Evolutionary conservation across 306 rosid species (phyloP).

Genomic region (Castanea sativa): DNA sequence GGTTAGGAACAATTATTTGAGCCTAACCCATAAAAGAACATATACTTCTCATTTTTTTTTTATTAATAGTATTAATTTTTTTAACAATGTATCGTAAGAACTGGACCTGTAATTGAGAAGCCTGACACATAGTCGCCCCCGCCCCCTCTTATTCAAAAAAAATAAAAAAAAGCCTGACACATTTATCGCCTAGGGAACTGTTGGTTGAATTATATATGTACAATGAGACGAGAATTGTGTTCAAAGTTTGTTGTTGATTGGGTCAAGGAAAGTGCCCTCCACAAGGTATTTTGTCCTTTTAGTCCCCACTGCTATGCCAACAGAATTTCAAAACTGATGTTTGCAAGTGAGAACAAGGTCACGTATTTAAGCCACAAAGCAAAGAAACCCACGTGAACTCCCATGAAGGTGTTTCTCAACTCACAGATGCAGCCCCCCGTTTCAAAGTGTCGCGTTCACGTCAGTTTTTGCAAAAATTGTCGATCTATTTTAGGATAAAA

Average conservation of each 20-base stretch:
- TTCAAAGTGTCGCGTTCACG: no score
- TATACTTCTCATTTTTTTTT: not conserved
- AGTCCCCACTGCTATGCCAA: not conserved
- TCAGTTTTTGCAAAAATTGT: no score
- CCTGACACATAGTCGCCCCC: not conserved
- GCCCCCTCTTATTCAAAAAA: no score
- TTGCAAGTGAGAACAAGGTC: slow-evolving; percentile 1
- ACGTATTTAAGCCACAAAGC: not conserved
- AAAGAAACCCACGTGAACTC: slow-evolving; percentile 15
- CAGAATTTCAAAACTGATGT: not conserved
- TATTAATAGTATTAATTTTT: not conserved
- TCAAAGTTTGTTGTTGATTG: slow-evolving; percentile 10
- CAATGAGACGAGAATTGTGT: not conserved
- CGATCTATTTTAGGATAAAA: no score
- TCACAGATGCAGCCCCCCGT: slow-evolving; percentile 4
- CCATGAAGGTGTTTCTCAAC: not conserved
- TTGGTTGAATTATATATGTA: slow-evolving; percentile 5
- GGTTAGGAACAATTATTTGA: not conserved
- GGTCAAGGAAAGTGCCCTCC: slow-evolving; percentile 25
- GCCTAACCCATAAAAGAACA: not conserved
- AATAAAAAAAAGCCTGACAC: not conserved
- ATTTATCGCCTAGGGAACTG: not conserved
- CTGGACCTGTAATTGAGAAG: not conserved
- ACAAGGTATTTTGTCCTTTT: slow-evolving; percentile 27
- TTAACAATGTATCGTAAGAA: not conserved